Base-by-base conservation (phyloP, 257 asterid species). In the Petrea volubilis region DNA sequence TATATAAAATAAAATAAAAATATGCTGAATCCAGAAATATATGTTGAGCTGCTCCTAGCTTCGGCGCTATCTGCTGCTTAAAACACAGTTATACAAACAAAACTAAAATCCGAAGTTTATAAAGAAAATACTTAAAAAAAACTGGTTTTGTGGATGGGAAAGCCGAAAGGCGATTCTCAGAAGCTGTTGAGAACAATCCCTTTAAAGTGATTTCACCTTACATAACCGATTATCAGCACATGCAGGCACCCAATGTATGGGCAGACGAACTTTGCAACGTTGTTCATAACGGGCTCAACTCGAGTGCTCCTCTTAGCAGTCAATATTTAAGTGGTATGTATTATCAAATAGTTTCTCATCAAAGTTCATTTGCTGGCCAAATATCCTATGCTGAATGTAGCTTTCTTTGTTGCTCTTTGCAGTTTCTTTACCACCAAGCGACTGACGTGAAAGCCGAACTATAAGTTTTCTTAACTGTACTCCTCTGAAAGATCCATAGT, bases 211-310 rank as follows among this genome's bases (percentile, higher is more conserved):
- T 38, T 20, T n/a, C 6, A 21, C 55, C 38, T 20, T 21, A 10
- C 28, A 15, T 47, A 56, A 18, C n/a, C 24, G 46, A 25, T 6
- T 5, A 17, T 71, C 36, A 73, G 61, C 69, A 58, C 75, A 41
- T 70, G 74, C 76, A 86, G 86, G 86, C 61, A 34, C 76, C 75
- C 1, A 56, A 68, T 31, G 57, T 71, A 43, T 89, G 96, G 93
- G 90, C 83, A 25, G 86, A 76, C 68, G 93, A 89, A 75, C 91
- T 89, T 61, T 86, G 87, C 46, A 85, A 82, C 56, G 58, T 87
- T 40, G 74, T 89, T 73, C 90, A 83, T 65, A 85, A 78, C 79
- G 87, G 91, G 72, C 79, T 86, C 61, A 83, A 77, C 75, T 68
- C 89, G 9, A 81, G 52, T 12, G 70, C 59, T 68, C 76, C 86